Evolutionary conservation across 176 grass and related monocot genomes (phyloP), one percentile per base, ranked within the genome.

Genomic region (Paspalum vaginatum): DNA sequence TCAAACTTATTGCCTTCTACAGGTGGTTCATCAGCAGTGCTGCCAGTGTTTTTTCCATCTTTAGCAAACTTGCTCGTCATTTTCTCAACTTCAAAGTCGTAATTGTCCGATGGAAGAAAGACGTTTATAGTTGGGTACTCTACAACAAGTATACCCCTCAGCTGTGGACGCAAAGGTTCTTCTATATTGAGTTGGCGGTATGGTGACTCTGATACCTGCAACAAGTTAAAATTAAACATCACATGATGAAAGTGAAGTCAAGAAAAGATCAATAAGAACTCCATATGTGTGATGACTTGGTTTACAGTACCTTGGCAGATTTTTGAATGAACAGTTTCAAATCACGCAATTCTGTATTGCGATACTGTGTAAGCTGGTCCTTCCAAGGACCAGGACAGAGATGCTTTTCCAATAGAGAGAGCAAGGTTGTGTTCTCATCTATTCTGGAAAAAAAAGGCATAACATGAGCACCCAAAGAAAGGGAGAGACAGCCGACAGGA

Each of bases 261-360:
- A 88, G 18, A 0, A 74, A 48, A 62, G 47, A 67, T 70, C 70
- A 67, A 38, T 32, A 78, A 40, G 25, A 20, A 15, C 39, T n/a
- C 51, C 68, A 83, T 18, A 62, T 9, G 16, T 60, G 74, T 46
- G 61, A 71, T 42, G 40, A 57, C 66, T 81, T 71, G 47, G 51
- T 24, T 38, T 64, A 74, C 46, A 75, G 74, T 87, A 98, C 95
- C 96, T 88, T 95, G 43, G 84, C 92, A 48, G 48, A 87, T 37
- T 84, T 98, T 72, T 88, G 92, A 90, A 89, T 81, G 66, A 95
- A 98, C 26, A 98, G 60, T 77, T 89, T 98, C 70, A 98, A 69
- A 77, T 87, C 84, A 84, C 39, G 59, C 45, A 95, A 84, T 17
- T 74, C 64, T 63, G 70, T 74, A 70, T 88, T 89, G 6, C 90